Conservation (phyloP, 345 rosid species). For the Eucalyptus guilfoylei region DNA sequence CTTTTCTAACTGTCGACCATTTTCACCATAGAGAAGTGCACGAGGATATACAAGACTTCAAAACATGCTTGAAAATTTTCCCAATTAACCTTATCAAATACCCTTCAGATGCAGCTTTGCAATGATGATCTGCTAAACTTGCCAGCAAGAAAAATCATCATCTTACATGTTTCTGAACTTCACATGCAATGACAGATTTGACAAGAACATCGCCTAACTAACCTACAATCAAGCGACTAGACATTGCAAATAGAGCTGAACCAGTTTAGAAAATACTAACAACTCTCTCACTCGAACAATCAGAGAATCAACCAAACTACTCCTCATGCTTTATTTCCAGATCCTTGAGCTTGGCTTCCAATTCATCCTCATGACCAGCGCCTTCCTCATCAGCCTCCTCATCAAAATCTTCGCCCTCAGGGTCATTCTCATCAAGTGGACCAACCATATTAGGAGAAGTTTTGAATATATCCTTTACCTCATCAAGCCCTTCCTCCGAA, state of each 20-base stretch:
- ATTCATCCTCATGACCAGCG: slow-evolving; percentile 29
- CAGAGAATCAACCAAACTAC: not conserved
- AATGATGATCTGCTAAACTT: not conserved
- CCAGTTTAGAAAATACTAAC: not conserved
- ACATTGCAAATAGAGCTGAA: not conserved
- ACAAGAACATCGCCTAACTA: not conserved
- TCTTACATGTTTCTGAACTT: not conserved
- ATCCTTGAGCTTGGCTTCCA: slow-evolving; percentile 66
- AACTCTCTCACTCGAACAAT: not conserved
- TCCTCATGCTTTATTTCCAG: slow-evolving; percentile 48
- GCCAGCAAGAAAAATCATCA: not conserved
- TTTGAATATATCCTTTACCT: slow-evolving; percentile 60
- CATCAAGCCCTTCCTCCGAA: slow-evolving; percentile 80
- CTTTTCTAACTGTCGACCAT: not conserved
- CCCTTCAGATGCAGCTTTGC: not conserved
- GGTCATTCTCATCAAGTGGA: slow-evolving; percentile 70
- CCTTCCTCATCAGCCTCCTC: slow-evolving; percentile 50
- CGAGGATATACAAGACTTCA: not conserved
- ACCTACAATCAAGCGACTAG: not conserved
- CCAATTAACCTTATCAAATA: not conserved
- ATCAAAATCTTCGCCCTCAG: slow-evolving; percentile 67
- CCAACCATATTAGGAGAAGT: slow-evolving; percentile 39
- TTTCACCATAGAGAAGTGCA: not conserved
- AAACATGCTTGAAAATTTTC: not conserved
- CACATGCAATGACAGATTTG: not conserved